Percentiles rank a stretch among this genome's conserved stretches.
Evolutionary conservation across 306 rosid genomes (phyloP).

Genomic region (Vigna angularis): DNA sequence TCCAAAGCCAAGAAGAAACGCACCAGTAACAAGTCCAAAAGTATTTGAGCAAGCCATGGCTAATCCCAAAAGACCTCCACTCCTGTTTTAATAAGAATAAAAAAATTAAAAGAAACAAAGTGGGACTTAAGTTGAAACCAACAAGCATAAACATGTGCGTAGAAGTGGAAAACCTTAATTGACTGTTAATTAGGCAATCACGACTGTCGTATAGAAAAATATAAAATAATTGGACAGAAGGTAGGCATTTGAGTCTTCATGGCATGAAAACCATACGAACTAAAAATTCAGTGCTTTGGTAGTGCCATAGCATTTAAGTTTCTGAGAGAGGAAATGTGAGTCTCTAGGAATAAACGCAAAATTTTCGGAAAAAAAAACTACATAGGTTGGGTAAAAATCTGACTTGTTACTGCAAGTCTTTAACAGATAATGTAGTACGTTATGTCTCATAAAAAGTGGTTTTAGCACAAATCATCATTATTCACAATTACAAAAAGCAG

Average conservation of each 20-base stretch:
- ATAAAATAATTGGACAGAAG: slow-evolving; percentile 19
- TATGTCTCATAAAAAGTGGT: neutral
- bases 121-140: slow-evolving; percentile 16
- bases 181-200: slow-evolving; percentile 28
- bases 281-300: neutral
- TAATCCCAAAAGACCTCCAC: slow-evolving; percentile 71
- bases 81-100: slow-evolving; percentile 61
- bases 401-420: slow-evolving; percentile 31
- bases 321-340: neutral
- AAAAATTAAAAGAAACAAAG: slow-evolving; percentile 30
- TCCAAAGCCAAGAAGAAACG: slow-evolving; percentile 98
- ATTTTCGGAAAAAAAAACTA: neutral
- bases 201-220: slow-evolving; percentile 15
- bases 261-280: slow-evolving; percentile 20
- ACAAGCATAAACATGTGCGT: neutral
- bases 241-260: slow-evolving; percentile 20
- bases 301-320: neutral
- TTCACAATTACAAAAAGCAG: slow-evolving; percentile 21
- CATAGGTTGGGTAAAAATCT: neutral
- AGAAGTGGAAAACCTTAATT: neutral
- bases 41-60: slow-evolving; percentile 99
- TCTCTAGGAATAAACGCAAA: slow-evolving; percentile 13
- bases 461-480: neutral
- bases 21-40: slow-evolving; percentile 98
- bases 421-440: neutral